Percentiles rank a stretch among this genome's conserved stretches.
Conservation (phyloP, 345 rosid species). For the Conringia planisiliqua region DNA sequence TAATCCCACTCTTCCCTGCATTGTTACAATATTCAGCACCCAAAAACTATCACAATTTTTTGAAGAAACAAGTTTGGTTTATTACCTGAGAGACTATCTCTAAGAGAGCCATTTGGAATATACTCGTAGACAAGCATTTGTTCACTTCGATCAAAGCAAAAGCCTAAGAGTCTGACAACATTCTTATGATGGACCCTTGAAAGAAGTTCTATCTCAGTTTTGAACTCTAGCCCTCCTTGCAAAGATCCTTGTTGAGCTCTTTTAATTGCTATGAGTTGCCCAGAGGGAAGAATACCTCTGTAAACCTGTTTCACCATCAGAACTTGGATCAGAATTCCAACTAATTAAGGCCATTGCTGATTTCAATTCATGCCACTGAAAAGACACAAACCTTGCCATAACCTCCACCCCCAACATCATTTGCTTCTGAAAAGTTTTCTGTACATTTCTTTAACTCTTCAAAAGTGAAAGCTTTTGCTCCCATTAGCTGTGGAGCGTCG, state of each 20-base stretch:
- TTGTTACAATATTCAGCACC: neutral
- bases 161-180: constrained; percentile 66
- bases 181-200: constrained; percentile 88
- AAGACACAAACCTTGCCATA: constrained; percentile 68
- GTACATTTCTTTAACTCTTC: constrained; percentile 73
- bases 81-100: constrained; percentile 69
- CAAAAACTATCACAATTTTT: neutral
- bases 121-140: constrained; percentile 76
- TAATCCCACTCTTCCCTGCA: constrained; percentile 77
- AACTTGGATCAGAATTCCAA: neutral
- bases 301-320: constrained; percentile 50
- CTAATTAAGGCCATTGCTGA: neutral
- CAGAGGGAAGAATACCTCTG: constrained; percentile 55
- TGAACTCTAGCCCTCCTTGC: constrained; percentile 83
- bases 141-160: constrained; percentile 69
- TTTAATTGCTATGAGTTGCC: constrained; percentile 65
- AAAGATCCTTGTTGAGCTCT: constrained; percentile 78
- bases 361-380: neutral
- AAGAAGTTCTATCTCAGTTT: constrained; percentile 85
- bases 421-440: constrained; percentile 65
- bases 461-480: constrained; percentile 67
- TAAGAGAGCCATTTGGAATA: constrained; percentile 61
- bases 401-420: constrained; percentile 78
- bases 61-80: neutral
- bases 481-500: constrained; percentile 66